phyloP scores from a whole-genome alignment of 495 filamentous ascomycete genomes.

The Filosporella fistucella region DNA sequence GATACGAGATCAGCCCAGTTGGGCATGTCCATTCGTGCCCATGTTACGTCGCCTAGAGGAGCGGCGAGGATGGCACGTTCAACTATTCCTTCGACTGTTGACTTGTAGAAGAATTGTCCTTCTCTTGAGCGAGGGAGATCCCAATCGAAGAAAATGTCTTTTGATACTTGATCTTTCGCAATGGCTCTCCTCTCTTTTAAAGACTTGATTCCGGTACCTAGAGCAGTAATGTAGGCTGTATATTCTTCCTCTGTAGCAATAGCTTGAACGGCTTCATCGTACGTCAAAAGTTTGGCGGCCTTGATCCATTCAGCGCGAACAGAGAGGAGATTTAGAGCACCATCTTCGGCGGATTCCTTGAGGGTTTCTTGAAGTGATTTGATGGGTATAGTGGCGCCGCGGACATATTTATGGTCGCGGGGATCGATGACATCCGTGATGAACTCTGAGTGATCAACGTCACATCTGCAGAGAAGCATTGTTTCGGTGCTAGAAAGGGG shows the following conservation, averaged over 20 bases:
- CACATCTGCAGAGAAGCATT: slow-evolving; percentile 22
- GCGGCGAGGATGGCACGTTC: slow-evolving; percentile 21
- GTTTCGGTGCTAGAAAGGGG: slow-evolving; percentile 19
- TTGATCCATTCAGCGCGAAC: slow-evolving; percentile 15
- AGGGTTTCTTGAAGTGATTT: slow-evolving; percentile 7
- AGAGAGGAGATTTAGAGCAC: neutral
- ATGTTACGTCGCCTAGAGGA: slow-evolving; percentile 23
- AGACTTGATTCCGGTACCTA: slow-evolving; percentile 7
- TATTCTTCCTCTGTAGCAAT: slow-evolving; percentile 15
- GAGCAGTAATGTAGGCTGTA: slow-evolving; percentile 10
- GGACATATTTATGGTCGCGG: slow-evolving; percentile 23
- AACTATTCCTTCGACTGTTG: slow-evolving; percentile 17
- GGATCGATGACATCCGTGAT: slow-evolving; percentile 21
- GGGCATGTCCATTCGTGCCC: slow-evolving; percentile 23
- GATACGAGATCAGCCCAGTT: slow-evolving; percentile 16
- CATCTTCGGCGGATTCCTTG: slow-evolving; percentile 3
- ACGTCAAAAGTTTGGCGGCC: slow-evolving; percentile 16
- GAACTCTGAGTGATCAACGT: slow-evolving; percentile 25
- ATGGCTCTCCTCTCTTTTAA: slow-evolving; percentile 1
- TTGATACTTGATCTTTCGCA: neutral
- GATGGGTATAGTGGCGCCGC: slow-evolving; percentile 18
- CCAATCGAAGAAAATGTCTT: slow-evolving; percentile 25
- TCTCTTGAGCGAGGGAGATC: slow-evolving; percentile 20
- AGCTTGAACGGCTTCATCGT: slow-evolving; percentile 20
- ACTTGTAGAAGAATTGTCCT: slow-evolving; percentile 23